Evolutionary conservation across 179 eudicot genomes (phyloP).

Genomic region (Silene coronaria): DNA sequence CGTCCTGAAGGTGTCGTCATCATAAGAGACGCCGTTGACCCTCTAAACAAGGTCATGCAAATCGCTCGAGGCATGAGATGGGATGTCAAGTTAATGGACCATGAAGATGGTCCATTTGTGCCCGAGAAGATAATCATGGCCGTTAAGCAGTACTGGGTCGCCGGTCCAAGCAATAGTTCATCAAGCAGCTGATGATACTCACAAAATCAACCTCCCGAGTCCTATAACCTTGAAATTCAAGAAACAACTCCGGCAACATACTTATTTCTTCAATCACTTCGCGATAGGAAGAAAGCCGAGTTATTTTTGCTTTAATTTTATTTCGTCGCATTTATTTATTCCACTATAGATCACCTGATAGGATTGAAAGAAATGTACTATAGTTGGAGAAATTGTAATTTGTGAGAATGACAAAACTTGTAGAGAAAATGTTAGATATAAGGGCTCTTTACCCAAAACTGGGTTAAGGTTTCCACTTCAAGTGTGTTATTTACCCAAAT

Average conservation of each 20-base stretch:
- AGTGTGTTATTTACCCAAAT: neutral
- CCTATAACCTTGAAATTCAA: neutral
- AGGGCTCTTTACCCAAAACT: slow-evolving; percentile 11
- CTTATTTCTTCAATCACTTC: neutral
- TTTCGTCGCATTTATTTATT: neutral
- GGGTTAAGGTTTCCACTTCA: slow-evolving; percentile 19
- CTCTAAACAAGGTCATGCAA: slow-evolving; percentile 44
- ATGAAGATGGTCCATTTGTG: slow-evolving; percentile 59
- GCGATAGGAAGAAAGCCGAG: neutral
- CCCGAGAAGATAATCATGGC: slow-evolving; percentile 57
- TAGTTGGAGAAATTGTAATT: slow-evolving; percentile 21
- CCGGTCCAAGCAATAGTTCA: slow-evolving; percentile 26
- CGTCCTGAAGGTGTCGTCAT: slow-evolving; percentile 65
- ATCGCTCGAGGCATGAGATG: slow-evolving; percentile 63
- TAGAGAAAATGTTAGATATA: slow-evolving; percentile 16
- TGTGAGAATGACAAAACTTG: slow-evolving; percentile 11
- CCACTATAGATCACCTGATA: slow-evolving; percentile 10
- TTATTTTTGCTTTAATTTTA: slow-evolving; percentile 1
- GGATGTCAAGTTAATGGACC: slow-evolving; percentile 56
- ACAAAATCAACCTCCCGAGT: neutral
- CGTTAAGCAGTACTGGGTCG: slow-evolving; percentile 45
- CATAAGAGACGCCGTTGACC: slow-evolving; percentile 58
- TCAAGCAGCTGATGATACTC: slow-evolving; percentile 22
- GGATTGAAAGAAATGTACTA: slow-evolving; percentile 5
- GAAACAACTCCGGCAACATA: neutral